A percentile compares a stretch with the other conserved stretches of the same genome.
Evolutionary conservation across 1,284 basidiomycete species (phyloP).

Genomic region (Cryptococcus amylolentus): DNA sequence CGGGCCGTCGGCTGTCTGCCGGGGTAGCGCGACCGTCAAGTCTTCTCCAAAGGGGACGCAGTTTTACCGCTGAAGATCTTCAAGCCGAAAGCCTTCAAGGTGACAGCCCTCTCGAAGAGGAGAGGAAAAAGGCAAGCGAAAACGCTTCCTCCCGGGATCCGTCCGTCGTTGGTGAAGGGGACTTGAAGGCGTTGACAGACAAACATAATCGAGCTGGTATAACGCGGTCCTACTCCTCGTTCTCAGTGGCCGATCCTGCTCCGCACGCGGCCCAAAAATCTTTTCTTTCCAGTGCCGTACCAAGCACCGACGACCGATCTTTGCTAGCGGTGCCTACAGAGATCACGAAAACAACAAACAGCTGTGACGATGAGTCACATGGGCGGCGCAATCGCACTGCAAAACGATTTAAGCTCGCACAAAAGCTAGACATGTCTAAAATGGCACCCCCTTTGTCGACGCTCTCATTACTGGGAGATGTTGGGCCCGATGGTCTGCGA

Average conservation of each 20-base stretch:
- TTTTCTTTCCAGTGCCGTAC: conserved; percentile 16
- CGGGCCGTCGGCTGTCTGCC: conserved; percentile 9
- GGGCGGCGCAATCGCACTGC: conserved; percentile 3
- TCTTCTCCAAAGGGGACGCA: conserved; percentile 43
- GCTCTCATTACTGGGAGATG: neutral
- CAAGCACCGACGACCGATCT: conserved; percentile 2
- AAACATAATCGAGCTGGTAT: conserved; percentile 6
- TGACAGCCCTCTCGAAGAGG: conserved; percentile 6
- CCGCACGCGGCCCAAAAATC: conserved; percentile 12
- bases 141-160: neutral
- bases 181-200: too few species aligned
- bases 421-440: neutral
- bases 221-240: conserved; percentile 23
- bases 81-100: conserved; percentile 14
- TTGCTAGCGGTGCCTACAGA: conserved; percentile 7
- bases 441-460: neutral
- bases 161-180: too few species aligned
- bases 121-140: neutral
- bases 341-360: conserved; percentile 15
- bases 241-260: conserved; percentile 4
- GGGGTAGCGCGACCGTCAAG: conserved; percentile 22
- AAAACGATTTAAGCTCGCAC: conserved; percentile 12
- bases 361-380: conserved; percentile 15
- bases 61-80: conserved; percentile 48
- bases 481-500: conserved; percentile 15